Conservation (phyloP, 371 early-diverging fungal species). For the Astathelohania contejeani region DNA sequence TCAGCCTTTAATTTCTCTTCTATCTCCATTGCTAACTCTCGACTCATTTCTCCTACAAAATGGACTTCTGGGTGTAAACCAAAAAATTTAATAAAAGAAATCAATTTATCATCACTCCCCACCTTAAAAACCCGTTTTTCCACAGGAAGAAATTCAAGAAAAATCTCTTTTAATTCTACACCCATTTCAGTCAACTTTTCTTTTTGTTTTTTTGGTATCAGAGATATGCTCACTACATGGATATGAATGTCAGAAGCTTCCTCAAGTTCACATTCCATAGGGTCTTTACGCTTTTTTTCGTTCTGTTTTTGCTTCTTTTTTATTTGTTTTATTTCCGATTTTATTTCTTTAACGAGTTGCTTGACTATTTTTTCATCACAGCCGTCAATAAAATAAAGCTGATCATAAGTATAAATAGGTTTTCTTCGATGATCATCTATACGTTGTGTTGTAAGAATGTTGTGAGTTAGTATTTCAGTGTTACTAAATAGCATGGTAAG, state of each 20-base stretch:
- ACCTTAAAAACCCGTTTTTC: constrained; percentile 40
- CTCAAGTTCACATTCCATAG: no score
- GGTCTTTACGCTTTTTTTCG: no score
- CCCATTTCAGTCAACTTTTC: constrained; percentile 3
- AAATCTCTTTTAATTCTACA: constrained; percentile 14
- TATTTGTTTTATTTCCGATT: constrained; percentile 26
- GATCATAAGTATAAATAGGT: no score
- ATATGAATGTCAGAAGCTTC: no score
- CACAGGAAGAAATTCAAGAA: constrained; percentile 11
- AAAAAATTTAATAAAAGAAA: constrained; percentile 5
- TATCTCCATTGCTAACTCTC: not conserved
- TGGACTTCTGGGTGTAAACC: no score
- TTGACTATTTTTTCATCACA: no score
- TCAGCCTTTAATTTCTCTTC: not conserved
- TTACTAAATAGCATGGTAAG: constrained; percentile 41
- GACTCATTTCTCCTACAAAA: not conserved
- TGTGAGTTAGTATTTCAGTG: constrained; percentile 44
- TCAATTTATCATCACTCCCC: constrained; percentile 20
- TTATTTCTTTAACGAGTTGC: no score
- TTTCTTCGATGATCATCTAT: constrained; percentile 31
- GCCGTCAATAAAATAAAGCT: no score
- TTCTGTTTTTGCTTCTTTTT: constrained; percentile 36
- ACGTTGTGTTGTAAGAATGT: constrained; percentile 37
- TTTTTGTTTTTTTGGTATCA: constrained; percentile 11
- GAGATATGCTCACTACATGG: constrained; percentile 1